These are phyloP conservation scores for Dryadomyces sulphureus DNA, from an alignment of 2,329 filamentous ascomycete genomes.

Conservation along the genomic window DNA sequence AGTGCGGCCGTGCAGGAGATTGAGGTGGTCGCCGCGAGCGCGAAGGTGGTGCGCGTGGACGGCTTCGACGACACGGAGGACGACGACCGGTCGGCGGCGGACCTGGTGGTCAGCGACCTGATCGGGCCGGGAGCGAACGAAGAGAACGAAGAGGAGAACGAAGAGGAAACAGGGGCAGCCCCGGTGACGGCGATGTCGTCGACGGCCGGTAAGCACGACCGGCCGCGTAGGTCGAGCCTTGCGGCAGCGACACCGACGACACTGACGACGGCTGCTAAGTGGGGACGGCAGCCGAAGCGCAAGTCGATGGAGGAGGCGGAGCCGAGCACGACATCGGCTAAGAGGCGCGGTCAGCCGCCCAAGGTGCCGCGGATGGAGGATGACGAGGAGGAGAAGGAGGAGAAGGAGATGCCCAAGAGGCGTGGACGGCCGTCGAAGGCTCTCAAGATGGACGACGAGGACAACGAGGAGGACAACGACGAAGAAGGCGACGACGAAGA, in stretches of 20 bases:
- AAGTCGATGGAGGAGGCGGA: neutral
- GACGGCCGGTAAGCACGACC: neutral
- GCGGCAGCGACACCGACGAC: neutral
- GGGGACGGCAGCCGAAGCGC: neutral
- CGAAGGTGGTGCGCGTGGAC: neutral
- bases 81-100: neutral
- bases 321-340: neutral
- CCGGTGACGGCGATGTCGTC: neutral
- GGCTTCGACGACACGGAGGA: neutral
- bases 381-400: neutral
- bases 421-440: neutral
- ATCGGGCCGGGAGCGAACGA: too few species aligned
- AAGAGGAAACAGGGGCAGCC: neutral
- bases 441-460: neutral
- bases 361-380: neutral
- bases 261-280: neutral
- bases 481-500: too few species aligned
- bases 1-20: too few species aligned
- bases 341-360: neutral
- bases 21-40: too few species aligned
- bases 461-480: too few species aligned
- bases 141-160: too few species aligned
- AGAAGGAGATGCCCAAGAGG: neutral
- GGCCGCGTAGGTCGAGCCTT: neutral
- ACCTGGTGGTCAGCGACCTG: neutral